Conservation (phyloP, 768 basidiomycete genomes). For the Panaeolus papilionaceus region DNA sequence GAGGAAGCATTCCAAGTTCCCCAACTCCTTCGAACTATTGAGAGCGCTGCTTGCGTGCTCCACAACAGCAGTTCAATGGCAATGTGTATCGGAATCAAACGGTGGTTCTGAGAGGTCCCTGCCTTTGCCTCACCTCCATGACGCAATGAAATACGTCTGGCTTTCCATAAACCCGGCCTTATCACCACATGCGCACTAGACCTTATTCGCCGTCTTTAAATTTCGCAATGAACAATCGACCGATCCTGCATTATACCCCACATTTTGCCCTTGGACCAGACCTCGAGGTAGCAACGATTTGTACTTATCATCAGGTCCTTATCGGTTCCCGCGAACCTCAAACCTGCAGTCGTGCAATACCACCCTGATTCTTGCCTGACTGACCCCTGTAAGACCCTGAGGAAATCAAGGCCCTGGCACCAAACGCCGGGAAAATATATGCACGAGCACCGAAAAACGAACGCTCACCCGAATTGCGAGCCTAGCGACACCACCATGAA, state of each 20-base stretch:
- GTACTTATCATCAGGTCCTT: neutral
- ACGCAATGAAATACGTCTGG: neutral
- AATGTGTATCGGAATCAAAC: neutral
- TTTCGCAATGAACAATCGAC: too few relatives aligned
- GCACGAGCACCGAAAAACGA: neutral
- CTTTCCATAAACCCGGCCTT: too few relatives aligned
- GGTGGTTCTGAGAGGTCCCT: neutral
- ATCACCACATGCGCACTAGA: too few relatives aligned
- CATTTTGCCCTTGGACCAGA: neutral
- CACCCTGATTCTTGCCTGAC: neutral
- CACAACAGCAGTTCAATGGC: neutral
- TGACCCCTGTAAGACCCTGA: too few relatives aligned
- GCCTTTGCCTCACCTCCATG: neutral
- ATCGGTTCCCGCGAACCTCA: neutral
- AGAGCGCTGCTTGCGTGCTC: neutral
- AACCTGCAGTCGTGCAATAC: neutral
- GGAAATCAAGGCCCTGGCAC: neutral
- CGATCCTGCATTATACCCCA: too few relatives aligned
- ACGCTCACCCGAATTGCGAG: neutral
- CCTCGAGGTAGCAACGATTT: neutral
- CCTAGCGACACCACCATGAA: neutral
- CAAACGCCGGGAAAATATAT: neutral
- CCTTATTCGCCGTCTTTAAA: too few relatives aligned
- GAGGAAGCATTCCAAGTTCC: neutral
- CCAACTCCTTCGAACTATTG: neutral